A percentile compares a stretch with the other conserved stretches of the same genome.
phyloP scores from a whole-genome alignment of 2,329 filamentous ascomycete genomes.

The Cucurbitaria berberidis region DNA sequence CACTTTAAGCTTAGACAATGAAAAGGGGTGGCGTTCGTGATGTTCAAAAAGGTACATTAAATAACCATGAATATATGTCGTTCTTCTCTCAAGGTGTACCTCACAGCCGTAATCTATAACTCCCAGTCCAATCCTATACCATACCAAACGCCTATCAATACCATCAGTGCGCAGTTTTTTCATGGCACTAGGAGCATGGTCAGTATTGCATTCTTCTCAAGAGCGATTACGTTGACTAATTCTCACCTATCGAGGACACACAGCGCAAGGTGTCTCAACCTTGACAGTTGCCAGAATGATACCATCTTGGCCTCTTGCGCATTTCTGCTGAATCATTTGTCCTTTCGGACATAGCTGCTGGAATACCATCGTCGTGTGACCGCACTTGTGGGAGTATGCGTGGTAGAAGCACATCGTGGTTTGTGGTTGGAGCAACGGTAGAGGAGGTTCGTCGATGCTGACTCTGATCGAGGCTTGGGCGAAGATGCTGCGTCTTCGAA shows the following conservation, averaged over 20 bases:
- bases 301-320: constrained; percentile 37
- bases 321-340: constrained; percentile 43
- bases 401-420: constrained; percentile 56
- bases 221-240: neutral
- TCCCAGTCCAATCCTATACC: neutral
- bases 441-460: neutral
- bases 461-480: neutral
- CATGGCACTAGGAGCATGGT: neutral
- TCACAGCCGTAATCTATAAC: neutral
- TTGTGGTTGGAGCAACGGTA: neutral
- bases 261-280: constrained; percentile 34
- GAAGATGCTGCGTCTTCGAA: neutral
- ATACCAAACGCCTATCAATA: neutral
- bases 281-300: constrained; percentile 40
- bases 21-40: neutral
- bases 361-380: constrained; percentile 51
- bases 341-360: constrained; percentile 37
- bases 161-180: neutral
- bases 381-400: constrained; percentile 54
- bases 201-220: neutral
- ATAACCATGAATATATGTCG: neutral
- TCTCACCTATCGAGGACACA: constrained; percentile 31
- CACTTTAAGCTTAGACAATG: neutral
- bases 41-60: neutral
- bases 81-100: neutral